phyloP scores from a whole-genome alignment of 2,329 filamentous ascomycete species.

The Reticulascus tulasneorum region DNA sequence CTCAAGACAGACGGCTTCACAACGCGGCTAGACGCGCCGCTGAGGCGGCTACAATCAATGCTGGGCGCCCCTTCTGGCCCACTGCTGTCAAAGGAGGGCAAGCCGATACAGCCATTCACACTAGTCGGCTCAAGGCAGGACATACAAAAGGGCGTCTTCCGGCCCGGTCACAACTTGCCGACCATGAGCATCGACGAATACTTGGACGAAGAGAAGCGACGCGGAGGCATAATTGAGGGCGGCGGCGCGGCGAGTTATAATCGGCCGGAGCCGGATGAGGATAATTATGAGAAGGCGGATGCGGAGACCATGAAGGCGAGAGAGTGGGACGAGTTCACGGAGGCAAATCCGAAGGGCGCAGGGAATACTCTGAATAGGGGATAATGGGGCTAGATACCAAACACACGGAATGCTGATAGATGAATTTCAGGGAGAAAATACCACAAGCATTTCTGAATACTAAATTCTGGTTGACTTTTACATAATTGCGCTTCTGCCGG shows the following conservation, averaged over 20 bases:
- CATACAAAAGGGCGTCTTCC: conserved; percentile 76
- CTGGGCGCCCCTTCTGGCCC: conserved; percentile 54
- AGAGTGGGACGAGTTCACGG: conserved; percentile 91
- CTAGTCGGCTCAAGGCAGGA: conserved; percentile 74
- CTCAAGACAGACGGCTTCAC: conserved; percentile 53
- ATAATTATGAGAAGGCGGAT: conserved; percentile 83
- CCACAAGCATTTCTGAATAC: no score
- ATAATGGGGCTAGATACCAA: conserved; percentile 24
- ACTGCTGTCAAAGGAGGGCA: conserved; percentile 72
- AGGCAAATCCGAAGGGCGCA: conserved; percentile 79
- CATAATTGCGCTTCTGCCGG: no score
- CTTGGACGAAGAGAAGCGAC: conserved; percentile 79
- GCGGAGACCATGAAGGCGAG: conserved; percentile 89
- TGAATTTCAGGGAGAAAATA: no score
- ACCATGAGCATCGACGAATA: conserved; percentile 99
- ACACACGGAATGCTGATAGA: no score
- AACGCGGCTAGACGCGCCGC: conserved; percentile 69
- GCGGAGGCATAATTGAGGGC: conserved; percentile 87
- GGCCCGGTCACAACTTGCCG: conserved; percentile 85
- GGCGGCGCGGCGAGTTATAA: conserved; percentile 72
- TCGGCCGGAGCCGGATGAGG: conserved; percentile 75
- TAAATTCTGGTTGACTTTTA: no score
- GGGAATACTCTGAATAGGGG: conserved; percentile 83
- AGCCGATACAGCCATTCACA: conserved; percentile 87
- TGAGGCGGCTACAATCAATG: conserved; percentile 44